Evolutionary conservation across 805 yeast genomes (phyloP).

Genomic region (Nakazawaea laoshanensis): DNA sequence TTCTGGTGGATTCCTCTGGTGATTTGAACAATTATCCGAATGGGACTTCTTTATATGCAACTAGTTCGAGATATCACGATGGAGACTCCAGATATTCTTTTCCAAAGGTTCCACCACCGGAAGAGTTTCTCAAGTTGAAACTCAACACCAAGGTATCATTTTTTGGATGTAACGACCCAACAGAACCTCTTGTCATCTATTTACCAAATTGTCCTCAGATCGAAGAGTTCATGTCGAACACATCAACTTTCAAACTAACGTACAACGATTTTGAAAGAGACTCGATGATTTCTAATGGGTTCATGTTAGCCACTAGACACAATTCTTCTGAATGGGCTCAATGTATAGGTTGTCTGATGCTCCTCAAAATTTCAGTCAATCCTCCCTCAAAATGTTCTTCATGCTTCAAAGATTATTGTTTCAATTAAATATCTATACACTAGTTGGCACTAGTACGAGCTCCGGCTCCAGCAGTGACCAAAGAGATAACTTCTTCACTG

Average conservation of each 20-base stretch:
- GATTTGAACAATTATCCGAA: slow-evolving; percentile 50
- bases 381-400: slow-evolving; percentile 24
- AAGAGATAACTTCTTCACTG: slow-evolving; percentile 44
- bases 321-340: slow-evolving; percentile 32
- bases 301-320: slow-evolving; percentile 35
- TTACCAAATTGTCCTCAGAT: slow-evolving; percentile 34
- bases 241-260: slow-evolving; percentile 50
- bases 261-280: slow-evolving; percentile 35
- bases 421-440: neutral
- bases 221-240: slow-evolving; percentile 39
- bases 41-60: slow-evolving; percentile 40
- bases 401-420: slow-evolving; percentile 33
- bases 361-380: slow-evolving; percentile 42
- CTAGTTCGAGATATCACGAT: slow-evolving; percentile 22
- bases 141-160: slow-evolving; percentile 25
- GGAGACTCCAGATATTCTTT: slow-evolving; percentile 15
- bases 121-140: slow-evolving; percentile 15
- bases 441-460: slow-evolving; percentile 62
- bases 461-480: slow-evolving; percentile 62
- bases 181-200: slow-evolving; percentile 34
- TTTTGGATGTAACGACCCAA: slow-evolving; percentile 26
- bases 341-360: slow-evolving; percentile 51
- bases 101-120: slow-evolving; percentile 27
- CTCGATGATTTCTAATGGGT: slow-evolving; percentile 43
- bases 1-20: slow-evolving; percentile 38